These are phyloP conservation scores for Berkeleyomyces rouxiae DNA, from an alignment of 2,329 filamentous ascomycete species.

Conservation along the genomic window DNA sequence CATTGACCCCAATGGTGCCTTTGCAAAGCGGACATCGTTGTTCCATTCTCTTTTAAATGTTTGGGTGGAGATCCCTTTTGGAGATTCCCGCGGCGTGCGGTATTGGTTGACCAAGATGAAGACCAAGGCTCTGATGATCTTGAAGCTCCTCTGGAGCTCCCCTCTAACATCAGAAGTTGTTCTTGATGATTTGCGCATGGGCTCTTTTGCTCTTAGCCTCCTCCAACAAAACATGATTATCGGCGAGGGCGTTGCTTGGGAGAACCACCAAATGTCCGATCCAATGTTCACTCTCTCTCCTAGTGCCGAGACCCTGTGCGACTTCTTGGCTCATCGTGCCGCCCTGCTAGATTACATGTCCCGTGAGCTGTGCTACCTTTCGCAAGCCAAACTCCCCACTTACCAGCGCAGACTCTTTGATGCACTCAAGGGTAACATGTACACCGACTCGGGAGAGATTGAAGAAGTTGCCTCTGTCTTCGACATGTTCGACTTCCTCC, in stretches of 20 bases:
- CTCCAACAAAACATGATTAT: conserved; percentile 58
- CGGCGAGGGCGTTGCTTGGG: conserved; percentile 54
- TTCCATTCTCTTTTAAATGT: conserved; percentile 68
- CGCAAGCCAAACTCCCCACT: conserved; percentile 52
- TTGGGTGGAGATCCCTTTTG: conserved; percentile 50
- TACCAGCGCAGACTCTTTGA: conserved; percentile 52
- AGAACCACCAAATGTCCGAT: conserved; percentile 43
- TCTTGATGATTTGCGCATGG: conserved; percentile 61
- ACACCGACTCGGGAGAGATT: conserved; percentile 47
- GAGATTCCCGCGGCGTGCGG: conserved; percentile 40
- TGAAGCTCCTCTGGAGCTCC: conserved; percentile 72
- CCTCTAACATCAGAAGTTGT: conserved; percentile 59
- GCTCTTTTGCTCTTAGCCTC: conserved; percentile 64
- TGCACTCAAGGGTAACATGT: conserved; percentile 62
- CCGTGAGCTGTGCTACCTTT: conserved; percentile 65
- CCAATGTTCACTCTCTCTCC: conserved; percentile 52
- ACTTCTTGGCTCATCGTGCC: conserved; percentile 63
- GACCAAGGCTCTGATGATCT: conserved; percentile 51
- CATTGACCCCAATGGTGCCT: conserved; percentile 50
- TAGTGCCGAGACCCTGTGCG: conserved; percentile 51
- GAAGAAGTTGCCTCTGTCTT: conserved; percentile 63
- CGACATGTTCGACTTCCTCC: conserved; percentile 80
- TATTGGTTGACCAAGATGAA: conserved; percentile 56
- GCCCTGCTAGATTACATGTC: conserved; percentile 72
- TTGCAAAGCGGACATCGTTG: conserved; percentile 55